Percentiles rank a stretch among this genome's conserved stretches.
Evolutionary conservation across 2,329 filamentous ascomycete species (phyloP).

Genomic region (Beauveria scarabaeidicola): DNA sequence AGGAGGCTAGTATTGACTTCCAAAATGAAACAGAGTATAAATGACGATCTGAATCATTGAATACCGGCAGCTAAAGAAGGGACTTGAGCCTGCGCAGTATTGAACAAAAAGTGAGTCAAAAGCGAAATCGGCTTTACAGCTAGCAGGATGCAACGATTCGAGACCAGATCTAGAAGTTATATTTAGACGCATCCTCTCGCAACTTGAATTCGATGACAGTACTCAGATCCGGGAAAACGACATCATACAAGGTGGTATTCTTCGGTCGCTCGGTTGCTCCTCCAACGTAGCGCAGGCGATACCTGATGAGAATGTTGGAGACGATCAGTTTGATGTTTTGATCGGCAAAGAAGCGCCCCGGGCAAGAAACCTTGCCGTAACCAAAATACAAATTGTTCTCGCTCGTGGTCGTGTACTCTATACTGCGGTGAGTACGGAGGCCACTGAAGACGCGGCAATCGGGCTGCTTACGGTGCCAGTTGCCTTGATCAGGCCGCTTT

Average conservation of each 20-base stretch:
- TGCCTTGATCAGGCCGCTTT: background rate
- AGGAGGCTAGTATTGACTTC: too few species aligned
- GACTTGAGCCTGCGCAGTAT: background rate
- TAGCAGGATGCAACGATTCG: background rate
- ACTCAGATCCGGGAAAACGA: background rate
- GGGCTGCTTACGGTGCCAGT: constrained; percentile 1
- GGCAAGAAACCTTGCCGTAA: constrained; percentile 4
- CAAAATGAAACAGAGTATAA: background rate
- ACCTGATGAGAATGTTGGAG: background rate
- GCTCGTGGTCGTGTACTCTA: constrained; percentile 7
- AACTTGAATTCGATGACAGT: constrained; percentile 1
- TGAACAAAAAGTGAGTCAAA: background rate
- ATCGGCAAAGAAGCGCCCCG: background rate
- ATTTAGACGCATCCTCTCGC: background rate
- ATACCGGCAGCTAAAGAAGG: background rate
- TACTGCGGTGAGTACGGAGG: background rate
- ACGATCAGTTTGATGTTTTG: constrained; percentile 3
- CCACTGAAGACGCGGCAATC: too few species aligned
- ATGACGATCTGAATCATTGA: too few species aligned
- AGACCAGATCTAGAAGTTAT: background rate
- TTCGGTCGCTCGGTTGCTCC: background rate
- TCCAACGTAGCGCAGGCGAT: background rate
- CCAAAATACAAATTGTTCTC: constrained; percentile 1
- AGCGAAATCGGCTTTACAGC: too few species aligned
- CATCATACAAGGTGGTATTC: background rate